phyloP scores from a whole-genome alignment of 2,329 filamentous ascomycete species.

The Pseudocercospora eumusae region DNA sequence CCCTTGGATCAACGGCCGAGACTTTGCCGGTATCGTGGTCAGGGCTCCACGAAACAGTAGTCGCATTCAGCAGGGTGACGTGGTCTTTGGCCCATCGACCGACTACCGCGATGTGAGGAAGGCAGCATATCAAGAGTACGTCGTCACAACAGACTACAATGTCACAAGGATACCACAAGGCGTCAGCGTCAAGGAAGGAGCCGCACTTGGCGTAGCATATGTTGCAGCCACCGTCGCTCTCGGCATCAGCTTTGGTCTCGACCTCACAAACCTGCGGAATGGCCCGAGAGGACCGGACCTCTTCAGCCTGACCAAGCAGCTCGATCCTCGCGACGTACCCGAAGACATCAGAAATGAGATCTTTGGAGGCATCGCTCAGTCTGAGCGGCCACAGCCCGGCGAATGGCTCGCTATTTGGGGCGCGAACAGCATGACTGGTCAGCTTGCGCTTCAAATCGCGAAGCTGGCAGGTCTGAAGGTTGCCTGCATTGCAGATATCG shows the following conservation, averaged over 20 bases:
- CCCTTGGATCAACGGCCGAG: conserved; percentile 69
- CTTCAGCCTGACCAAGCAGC: conserved; percentile 50
- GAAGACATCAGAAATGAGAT: conserved; percentile 65
- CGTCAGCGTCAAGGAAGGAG: conserved; percentile 57
- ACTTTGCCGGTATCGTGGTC: conserved; percentile 67
- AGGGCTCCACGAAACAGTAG: conserved; percentile 46
- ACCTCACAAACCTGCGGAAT: conserved; percentile 54
- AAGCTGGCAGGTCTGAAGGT: conserved; percentile 66
- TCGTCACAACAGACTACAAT: conserved; percentile 65
- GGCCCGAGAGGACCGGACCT: conserved; percentile 60
- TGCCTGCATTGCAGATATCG: conserved; percentile 66
- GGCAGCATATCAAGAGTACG: conserved; percentile 70
- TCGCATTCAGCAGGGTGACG: conserved; percentile 59
- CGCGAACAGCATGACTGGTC: conserved; percentile 71
- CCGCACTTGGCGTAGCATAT: conserved; percentile 69
- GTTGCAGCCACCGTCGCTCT: conserved; percentile 68
- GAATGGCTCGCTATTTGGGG: conserved; percentile 78
- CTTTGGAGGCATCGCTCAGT: conserved; percentile 54
- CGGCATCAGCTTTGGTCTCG: conserved; percentile 68
- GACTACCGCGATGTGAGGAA: conserved; percentile 74
- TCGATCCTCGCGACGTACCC: conserved; percentile 55
- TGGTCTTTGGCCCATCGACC: conserved; percentile 66
- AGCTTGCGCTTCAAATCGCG: conserved; percentile 67
- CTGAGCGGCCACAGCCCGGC: conserved; percentile 59
- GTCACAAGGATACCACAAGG: conserved; percentile 61